A percentile compares a stretch with the other conserved stretches of the same genome.
phyloP scores from a whole-genome alignment of 495 filamentous ascomycete species.

The Apiosordaria backusii region DNA sequence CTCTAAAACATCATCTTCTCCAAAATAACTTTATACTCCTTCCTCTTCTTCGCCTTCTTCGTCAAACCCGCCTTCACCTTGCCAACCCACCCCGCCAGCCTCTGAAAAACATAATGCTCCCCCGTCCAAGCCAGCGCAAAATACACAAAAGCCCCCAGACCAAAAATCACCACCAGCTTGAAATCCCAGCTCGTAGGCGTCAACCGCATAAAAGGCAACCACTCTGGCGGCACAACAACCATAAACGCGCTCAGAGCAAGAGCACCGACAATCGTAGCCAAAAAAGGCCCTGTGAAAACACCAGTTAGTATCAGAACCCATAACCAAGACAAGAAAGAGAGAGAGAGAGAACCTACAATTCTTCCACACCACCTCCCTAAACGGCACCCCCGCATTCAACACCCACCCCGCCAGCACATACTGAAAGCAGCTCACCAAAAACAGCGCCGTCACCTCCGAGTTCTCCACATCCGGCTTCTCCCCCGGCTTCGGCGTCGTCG shows the following conservation, averaged over 20 bases:
- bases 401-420: slow-evolving; percentile 88
- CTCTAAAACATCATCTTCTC: slow-evolving; percentile 62
- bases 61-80: slow-evolving; percentile 49
- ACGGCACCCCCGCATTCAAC: slow-evolving; percentile 84
- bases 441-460: slow-evolving; percentile 87
- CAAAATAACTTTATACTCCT: slow-evolving; percentile 78
- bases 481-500: slow-evolving; percentile 61
- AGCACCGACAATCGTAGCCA: slow-evolving; percentile 68
- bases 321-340: not conserved
- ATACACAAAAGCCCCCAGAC: slow-evolving; percentile 57
- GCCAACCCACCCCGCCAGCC: slow-evolving; percentile 66
- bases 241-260: slow-evolving; percentile 68
- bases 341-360: slow-evolving; percentile 59
- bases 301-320: not conserved
- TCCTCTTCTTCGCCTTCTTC: slow-evolving; percentile 66
- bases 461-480: slow-evolving; percentile 81
- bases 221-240: slow-evolving; percentile 65
- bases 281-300: slow-evolving; percentile 63
- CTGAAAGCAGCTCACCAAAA: slow-evolving; percentile 86
- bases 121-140: slow-evolving; percentile 64
- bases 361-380: slow-evolving; percentile 71
- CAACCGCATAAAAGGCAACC: slow-evolving; percentile 79
- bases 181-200: slow-evolving; percentile 70
- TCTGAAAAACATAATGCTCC: slow-evolving; percentile 67
- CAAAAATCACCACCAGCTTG: slow-evolving; percentile 60